Evolutionary conservation across 345 rosid genomes (phyloP).

Genomic region (Acer campestre): DNA sequence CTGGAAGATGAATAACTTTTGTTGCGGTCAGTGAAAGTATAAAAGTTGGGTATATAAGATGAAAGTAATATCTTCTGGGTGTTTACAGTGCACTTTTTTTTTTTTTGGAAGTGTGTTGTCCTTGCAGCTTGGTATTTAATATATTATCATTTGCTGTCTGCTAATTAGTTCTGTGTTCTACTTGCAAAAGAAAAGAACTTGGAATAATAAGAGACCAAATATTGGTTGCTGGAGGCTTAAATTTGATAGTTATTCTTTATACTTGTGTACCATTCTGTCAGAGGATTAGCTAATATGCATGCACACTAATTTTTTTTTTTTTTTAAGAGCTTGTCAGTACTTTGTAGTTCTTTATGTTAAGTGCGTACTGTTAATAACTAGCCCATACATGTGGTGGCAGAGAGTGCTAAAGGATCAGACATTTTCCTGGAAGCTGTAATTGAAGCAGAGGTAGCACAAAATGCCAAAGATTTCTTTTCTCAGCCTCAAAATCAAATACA

Average conservation of each 20-base stretch:
- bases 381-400: constrained; percentile 32
- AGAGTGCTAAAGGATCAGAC: constrained; percentile 57
- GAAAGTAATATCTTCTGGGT: background rate
- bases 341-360: background rate
- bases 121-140: background rate
- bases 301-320: background rate
- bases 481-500: constrained; percentile 55
- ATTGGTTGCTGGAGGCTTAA: background rate
- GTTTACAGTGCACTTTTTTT: background rate
- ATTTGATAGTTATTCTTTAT: background rate
- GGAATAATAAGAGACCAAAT: constrained; percentile 3
- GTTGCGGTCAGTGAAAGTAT: background rate
- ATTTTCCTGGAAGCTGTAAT: constrained; percentile 62
- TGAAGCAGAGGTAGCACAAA: constrained; percentile 69
- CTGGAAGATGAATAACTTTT: background rate
- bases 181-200: background rate
- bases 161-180: background rate
- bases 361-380: background rate
- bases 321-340: background rate
- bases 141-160: background rate
- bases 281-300: background rate
- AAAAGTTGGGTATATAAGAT: background rate
- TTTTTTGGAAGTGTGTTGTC: background rate
- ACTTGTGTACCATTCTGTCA: background rate
- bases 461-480: constrained; percentile 64